These are phyloP conservation scores for Phascolomyces articulosus DNA, from an alignment of 371 early-diverging fungal genomes.

Conservation along the genomic window DNA sequence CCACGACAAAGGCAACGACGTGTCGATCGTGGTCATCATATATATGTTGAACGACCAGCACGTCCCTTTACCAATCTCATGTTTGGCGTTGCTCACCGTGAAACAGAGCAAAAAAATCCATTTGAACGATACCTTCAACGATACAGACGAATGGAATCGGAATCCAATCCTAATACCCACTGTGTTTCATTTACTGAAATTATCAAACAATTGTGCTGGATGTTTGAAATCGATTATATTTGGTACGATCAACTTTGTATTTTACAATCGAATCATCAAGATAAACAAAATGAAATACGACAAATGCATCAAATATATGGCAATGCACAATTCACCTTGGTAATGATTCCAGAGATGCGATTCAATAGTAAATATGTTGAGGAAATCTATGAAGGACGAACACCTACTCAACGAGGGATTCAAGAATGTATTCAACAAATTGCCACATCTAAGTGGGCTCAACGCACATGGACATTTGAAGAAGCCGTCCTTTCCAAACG, in stretches of 20 bases:
- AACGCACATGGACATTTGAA: conserved; percentile 3
- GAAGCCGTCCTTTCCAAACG: not conserved
- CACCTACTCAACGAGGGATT: not conserved
- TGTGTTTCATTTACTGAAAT: not conserved
- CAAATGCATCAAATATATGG: not conserved
- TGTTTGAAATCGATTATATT: not conserved
- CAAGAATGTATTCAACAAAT: not conserved
- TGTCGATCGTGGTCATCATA: too few species aligned
- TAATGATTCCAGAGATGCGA: not conserved
- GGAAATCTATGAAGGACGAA: too few species aligned
- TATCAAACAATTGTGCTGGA: not conserved
- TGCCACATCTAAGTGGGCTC: not conserved
- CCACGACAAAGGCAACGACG: too few species aligned
- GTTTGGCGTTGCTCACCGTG: too few species aligned
- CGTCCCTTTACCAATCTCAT: too few species aligned
- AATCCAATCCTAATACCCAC: too few species aligned
- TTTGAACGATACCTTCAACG: too few species aligned
- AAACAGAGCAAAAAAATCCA: too few species aligned
- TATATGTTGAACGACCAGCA: too few species aligned
- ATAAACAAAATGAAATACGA: not conserved
- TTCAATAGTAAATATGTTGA: too few species aligned
- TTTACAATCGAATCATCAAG: not conserved
- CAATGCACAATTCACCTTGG: not conserved
- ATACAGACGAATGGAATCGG: too few species aligned
- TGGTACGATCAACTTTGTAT: not conserved